Percentiles rank a stretch among this genome's conserved stretches.
phyloP scores from a whole-genome alignment of 1,139 yeast genomes.

The Waltiozyma solani region DNA sequence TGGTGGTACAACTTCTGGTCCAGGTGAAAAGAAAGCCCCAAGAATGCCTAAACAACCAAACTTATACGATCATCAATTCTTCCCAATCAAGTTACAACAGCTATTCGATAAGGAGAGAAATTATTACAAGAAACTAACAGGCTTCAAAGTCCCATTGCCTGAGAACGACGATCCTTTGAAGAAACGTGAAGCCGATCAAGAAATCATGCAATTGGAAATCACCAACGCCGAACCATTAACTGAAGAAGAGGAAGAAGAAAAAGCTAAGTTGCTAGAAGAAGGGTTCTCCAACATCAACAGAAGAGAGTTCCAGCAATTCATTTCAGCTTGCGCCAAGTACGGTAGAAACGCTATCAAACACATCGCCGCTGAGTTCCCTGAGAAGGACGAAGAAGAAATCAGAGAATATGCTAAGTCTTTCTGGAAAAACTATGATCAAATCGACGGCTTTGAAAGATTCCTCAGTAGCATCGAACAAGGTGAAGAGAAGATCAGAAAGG shows the following conservation, averaged over 20 bases:
- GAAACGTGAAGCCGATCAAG: constrained; percentile 42
- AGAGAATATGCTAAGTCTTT: constrained; percentile 55
- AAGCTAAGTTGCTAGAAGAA: constrained; percentile 40
- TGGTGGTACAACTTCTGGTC: constrained; percentile 4
- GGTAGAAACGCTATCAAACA: constrained; percentile 57
- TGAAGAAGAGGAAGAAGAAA: constrained; percentile 52
- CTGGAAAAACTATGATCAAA: constrained; percentile 54
- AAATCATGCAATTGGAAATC: constrained; percentile 50
- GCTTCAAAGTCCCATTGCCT: constrained; percentile 38
- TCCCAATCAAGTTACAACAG: constrained; percentile 49
- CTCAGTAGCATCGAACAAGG: constrained; percentile 64
- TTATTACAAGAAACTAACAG: constrained; percentile 42
- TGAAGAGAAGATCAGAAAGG: constrained; percentile 53
- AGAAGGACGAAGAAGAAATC: constrained; percentile 58
- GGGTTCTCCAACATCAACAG: constrained; percentile 66
- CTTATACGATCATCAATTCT: constrained; percentile 67
- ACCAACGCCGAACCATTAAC: constrained; percentile 56
- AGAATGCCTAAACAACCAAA: constrained; percentile 61
- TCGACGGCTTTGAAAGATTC: constrained; percentile 66
- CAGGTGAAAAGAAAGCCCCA: constrained; percentile 33
- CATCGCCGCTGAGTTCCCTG: constrained; percentile 50
- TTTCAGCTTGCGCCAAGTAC: constrained; percentile 48
- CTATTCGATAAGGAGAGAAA: constrained; percentile 59
- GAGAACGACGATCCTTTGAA: constrained; percentile 25
- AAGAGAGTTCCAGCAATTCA: constrained; percentile 61